Conservation (phyloP, 176 grass and related monocot species). For the Raddia distichophylla region DNA sequence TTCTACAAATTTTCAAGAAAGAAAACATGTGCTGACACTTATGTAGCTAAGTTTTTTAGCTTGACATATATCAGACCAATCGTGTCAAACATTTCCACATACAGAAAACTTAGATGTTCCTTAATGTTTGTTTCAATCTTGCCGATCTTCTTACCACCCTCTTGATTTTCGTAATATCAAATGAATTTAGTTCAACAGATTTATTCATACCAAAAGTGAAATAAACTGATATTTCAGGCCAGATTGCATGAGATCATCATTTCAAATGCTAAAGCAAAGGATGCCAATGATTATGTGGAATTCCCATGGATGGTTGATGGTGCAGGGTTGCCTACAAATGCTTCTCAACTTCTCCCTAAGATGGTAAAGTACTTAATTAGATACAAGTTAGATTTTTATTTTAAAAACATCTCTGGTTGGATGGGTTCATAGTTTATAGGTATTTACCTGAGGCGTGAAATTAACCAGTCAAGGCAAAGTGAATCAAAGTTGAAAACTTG, state of each 20-base stretch:
- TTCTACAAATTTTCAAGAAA: neutral
- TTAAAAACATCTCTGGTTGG: conserved; percentile 21
- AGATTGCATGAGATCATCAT: conserved; percentile 88
- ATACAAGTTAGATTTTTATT: conserved; percentile 15
- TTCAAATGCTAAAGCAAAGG: conserved; percentile 58
- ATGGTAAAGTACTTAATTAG: conserved; percentile 65
- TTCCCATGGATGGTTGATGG: conserved; percentile 98
- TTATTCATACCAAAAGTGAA: conserved; percentile 21
- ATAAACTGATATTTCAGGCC: conserved; percentile 56
- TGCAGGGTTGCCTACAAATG: conserved; percentile 90
- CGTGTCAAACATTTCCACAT: conserved; percentile 2
- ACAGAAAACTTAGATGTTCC: neutral
- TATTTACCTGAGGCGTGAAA: neutral
- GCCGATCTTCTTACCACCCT: neutral
- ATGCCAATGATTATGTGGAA: conserved; percentile 50
- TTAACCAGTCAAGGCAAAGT: neutral
- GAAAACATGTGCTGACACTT: neutral
- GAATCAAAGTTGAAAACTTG: conserved; percentile 6
- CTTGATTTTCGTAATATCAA: neutral
- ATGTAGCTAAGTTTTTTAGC: conserved; percentile 3
- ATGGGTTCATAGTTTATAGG: neutral
- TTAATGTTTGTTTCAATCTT: conserved; percentile 24
- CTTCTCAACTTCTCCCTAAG: conserved; percentile 82
- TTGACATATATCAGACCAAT: conserved; percentile 4
- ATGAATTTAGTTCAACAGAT: conserved; percentile 10